These are phyloP conservation scores for Russula emetica DNA, from an alignment of 768 basidiomycete species.

Conservation along the genomic window DNA sequence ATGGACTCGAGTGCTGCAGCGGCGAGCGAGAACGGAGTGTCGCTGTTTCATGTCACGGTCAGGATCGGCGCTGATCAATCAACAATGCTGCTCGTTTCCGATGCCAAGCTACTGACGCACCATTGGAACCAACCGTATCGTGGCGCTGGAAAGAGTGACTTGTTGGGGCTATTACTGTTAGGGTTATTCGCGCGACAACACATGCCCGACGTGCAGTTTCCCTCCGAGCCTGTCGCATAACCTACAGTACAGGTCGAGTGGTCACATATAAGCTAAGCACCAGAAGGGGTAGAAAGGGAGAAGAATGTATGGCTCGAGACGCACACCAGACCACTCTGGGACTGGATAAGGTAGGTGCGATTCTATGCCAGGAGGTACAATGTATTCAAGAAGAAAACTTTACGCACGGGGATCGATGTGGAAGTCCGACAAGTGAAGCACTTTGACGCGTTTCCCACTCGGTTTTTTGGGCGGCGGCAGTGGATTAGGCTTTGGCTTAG, in stretches of 20 bases:
- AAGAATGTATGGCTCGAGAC: background rate
- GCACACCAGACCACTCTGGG: background rate
- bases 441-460: constrained; percentile 63
- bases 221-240: constrained; percentile 64
- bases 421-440: constrained; percentile 73
- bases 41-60: constrained; percentile 35
- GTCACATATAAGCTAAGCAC: background rate
- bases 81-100: background rate
- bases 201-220: constrained; percentile 60
- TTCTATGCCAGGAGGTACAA: background rate
- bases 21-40: constrained; percentile 59
- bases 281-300: background rate
- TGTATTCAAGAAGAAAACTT: background rate
- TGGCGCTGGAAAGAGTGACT: constrained; percentile 54
- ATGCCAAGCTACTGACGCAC: constrained; percentile 33
- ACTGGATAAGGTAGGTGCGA: background rate
- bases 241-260: constrained; percentile 38
- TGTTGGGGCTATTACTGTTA: constrained; percentile 49
- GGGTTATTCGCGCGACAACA: constrained; percentile 60
- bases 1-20: constrained; percentile 62
- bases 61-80: background rate
- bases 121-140: constrained; percentile 63
- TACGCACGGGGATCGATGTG: constrained; percentile 67
- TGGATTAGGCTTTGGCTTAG: constrained; percentile 69
- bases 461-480: constrained; percentile 54